Conservation (phyloP, 2,329 filamentous ascomycete genomes). For the Zopfia rhizophila region DNA sequence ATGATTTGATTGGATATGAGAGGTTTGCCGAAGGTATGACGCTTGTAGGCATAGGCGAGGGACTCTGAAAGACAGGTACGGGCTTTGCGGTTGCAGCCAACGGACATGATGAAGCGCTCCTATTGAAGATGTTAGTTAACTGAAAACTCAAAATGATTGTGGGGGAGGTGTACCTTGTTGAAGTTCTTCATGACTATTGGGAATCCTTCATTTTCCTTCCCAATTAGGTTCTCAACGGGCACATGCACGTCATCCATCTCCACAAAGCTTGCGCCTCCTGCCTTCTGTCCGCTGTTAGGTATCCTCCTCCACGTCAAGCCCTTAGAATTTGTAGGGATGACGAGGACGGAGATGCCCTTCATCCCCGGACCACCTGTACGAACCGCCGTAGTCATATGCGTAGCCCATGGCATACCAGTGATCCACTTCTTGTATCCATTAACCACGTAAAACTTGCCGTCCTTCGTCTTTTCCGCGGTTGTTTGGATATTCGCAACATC, state of each 20-base stretch:
- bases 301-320: constrained; percentile 67
- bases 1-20: constrained; percentile 70
- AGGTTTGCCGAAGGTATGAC: constrained; percentile 69
- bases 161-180: constrained; percentile 44
- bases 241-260: constrained; percentile 67
- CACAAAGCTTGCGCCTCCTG: constrained; percentile 69
- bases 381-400: constrained; percentile 71
- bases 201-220: constrained; percentile 66
- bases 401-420: constrained; percentile 69
- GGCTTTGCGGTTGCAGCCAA: constrained; percentile 67
- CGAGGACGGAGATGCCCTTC: constrained; percentile 66
- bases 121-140: constrained; percentile 11
- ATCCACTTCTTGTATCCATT: constrained; percentile 77
- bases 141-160: constrained; percentile 21
- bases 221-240: constrained; percentile 64
- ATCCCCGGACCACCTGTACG: constrained; percentile 66
- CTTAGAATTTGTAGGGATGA: constrained; percentile 62
- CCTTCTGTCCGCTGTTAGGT: constrained; percentile 73
- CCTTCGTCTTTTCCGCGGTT: constrained; percentile 75
- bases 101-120: constrained; percentile 68
- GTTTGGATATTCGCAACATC: constrained; percentile 73
- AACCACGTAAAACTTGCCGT: constrained; percentile 77
- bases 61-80: constrained; percentile 66
- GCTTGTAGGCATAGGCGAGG: constrained; percentile 61
- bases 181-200: constrained; percentile 67